Base-by-base conservation (phyloP, 345 rosid genomes). In the Camelina hispida region DNA sequence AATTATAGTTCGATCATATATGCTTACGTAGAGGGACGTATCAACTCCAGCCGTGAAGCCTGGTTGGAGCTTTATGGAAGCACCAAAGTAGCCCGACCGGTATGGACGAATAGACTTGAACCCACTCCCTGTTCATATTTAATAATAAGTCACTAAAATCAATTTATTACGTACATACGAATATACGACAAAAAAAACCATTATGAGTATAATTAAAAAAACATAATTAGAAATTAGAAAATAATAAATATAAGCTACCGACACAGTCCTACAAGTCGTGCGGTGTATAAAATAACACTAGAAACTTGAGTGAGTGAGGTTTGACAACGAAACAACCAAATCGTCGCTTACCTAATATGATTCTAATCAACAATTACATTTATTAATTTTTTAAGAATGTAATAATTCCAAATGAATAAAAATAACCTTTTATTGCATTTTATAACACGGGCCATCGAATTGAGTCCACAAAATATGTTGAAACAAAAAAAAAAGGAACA, bases 1-100 rank as follows among this genome's bases (percentile, higher is more conserved):
- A 52, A 46, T 62, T 17, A 52, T 17, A 46, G 51, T 59, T 34
- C 6, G 7, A 55, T 15, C 1, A 62, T 62, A 43, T 47, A 43
- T 47, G 25, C 86, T 81, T 69, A 94, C 97, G 46, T 91, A 91
- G 64, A 94, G 72, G 18, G 89, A 90, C 32, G 98, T 91, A 66
- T 85, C 85, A 37, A 94, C 97, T 78, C 98, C 98, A 9, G 98
- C 98, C 25, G 97, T 94, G 71, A 88, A 94, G 37, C 97, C 98
- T 14, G 96, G 6, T 37, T 94, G 98, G 56, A 94, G 92, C 82
- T 90, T 91, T 68, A 94, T 70, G 43, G 88, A 84, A 23, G 96
- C 91, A 62, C 96, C 90, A 57, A 94, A 90, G 83, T 90, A 94
- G 8, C 98, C 98, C 1, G 95, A 87, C 30, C 51, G 83, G 65